Evolutionary conservation across 345 rosid genomes (phyloP), one percentile per base, ranked within the genome.

Genomic region (Kernera saxatilis): DNA sequence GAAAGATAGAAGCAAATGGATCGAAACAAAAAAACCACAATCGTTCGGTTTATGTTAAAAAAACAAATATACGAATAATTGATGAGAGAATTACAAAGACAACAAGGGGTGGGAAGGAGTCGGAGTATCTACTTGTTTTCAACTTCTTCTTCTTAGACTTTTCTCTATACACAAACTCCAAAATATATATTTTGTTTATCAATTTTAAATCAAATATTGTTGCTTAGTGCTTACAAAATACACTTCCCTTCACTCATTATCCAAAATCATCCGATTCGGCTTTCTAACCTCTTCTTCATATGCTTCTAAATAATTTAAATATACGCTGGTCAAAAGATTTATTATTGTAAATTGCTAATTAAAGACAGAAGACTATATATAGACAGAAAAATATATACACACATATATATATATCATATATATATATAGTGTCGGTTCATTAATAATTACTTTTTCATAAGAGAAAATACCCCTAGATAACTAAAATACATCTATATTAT

Each of bases 1-100:
- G 81, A 87, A 78, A 78, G 88, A 82, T 80, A 84, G 88, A 61
- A 51, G 89, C 90, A 92, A 92, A 89, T 82, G 87, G 80, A 89
- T 84, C 83, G 71, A 84, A 86, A 87, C 85, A 87, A 86, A 86
- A 81, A 25, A 67, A 57, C 3, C 49, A n/a, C 61, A 67, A 48
- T 48, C 26, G 8, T n/a, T 11, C 4, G 4, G 11, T 15, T 21
- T 9, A 22, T 4, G 36, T 35, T 26, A 49, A 27, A 8, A 8
- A 35, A 7, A 10, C 6, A 30, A 0, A 51, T n/a, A 48, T 14
- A 53, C 14, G 27, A 68, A 75, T 69, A 54, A 79, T 86, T 61
- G 83, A 78, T 55, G 80, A 71, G 75, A 57, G 70, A 73, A 70
- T 62, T 82, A 73, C 32, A 78, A 59, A 72, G 91, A 85, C 87